Evolutionary conservation across 1,139 yeast species (phyloP).

Genomic region (Kazachstania sp.): DNA sequence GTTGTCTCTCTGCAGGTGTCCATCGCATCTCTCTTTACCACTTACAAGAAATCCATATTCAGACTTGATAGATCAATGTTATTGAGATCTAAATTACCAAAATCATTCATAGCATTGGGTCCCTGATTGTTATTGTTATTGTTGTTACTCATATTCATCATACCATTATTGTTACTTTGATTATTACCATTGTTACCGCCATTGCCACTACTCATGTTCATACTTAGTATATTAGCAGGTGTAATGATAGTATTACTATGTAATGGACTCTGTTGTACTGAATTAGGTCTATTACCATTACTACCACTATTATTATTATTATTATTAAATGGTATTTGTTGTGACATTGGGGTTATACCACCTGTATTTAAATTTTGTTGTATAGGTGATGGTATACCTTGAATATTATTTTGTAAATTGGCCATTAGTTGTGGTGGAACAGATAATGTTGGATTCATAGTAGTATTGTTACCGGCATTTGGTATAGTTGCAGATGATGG

Average conservation of each 20-base stretch:
- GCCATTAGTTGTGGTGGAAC: constrained; percentile 2
- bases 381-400: too few species aligned
- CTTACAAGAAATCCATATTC: constrained; percentile 27
- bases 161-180: constrained; percentile 5
- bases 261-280: not conserved
- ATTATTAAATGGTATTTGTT: constrained; percentile 17
- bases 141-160: not conserved
- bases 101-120: constrained; percentile 17
- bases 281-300: not conserved
- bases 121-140: constrained; percentile 8
- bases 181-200: not conserved
- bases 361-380: too few species aligned
- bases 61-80: constrained; percentile 22
- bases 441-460: constrained; percentile 3
- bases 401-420: not conserved
- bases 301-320: constrained; percentile 7
- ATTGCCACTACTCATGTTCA: constrained; percentile 13
- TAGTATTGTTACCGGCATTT: too few species aligned
- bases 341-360: not conserved
- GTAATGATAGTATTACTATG: constrained; percentile 14
- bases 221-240: constrained; percentile 28
- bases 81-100: constrained; percentile 22
- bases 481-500: not conserved
- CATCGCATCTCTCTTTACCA: too few species aligned
- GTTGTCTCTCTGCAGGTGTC: too few species aligned